These are phyloP conservation scores for Pelargonium nanum DNA, from an alignment of 345 rosid species.

Conservation along the genomic window DNA sequence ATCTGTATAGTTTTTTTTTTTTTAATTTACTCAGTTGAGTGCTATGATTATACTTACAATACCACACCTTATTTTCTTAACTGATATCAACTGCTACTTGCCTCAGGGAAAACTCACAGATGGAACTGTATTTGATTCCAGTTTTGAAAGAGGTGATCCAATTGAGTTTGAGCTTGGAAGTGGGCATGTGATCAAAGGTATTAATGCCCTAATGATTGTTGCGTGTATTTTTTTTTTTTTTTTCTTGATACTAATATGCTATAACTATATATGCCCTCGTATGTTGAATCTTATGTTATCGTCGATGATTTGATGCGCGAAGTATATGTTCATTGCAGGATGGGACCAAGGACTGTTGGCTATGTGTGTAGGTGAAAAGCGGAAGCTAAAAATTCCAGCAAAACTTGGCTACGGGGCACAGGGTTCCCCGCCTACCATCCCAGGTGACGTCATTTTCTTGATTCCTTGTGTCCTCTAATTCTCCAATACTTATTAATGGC, in stretches of 20 bases:
- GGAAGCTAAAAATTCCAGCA: slow-evolving; percentile 88
- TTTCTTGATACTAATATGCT: background rate
- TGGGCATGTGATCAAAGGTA: slow-evolving; percentile 96
- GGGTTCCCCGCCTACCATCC: slow-evolving; percentile 92
- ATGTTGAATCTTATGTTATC: background rate
- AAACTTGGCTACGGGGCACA: slow-evolving; percentile 85
- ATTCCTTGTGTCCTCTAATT: background rate
- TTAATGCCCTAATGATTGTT: slow-evolving; percentile 4
- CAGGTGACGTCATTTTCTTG: slow-evolving; percentile 34
- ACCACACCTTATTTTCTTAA: background rate
- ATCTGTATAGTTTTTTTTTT: too few relatives aligned
- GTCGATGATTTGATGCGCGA: background rate
- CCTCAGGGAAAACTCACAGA: slow-evolving; percentile 83
- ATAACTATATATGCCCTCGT: background rate
- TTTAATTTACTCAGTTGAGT: background rate
- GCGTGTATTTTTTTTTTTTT: background rate
- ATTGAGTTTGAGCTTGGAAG: slow-evolving; percentile 89
- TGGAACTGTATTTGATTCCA: slow-evolving; percentile 92
- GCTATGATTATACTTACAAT: too few relatives aligned
- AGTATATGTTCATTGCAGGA: background rate
- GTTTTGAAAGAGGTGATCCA: slow-evolving; percentile 95
- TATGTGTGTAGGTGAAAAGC: slow-evolving; percentile 82
- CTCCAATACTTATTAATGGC: background rate
- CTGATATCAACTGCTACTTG: background rate
- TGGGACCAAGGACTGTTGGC: slow-evolving; percentile 73